These are phyloP conservation scores for Cladochytrium tenue DNA, from an alignment of 371 early-diverging fungal species.

Conservation along the genomic window DNA sequence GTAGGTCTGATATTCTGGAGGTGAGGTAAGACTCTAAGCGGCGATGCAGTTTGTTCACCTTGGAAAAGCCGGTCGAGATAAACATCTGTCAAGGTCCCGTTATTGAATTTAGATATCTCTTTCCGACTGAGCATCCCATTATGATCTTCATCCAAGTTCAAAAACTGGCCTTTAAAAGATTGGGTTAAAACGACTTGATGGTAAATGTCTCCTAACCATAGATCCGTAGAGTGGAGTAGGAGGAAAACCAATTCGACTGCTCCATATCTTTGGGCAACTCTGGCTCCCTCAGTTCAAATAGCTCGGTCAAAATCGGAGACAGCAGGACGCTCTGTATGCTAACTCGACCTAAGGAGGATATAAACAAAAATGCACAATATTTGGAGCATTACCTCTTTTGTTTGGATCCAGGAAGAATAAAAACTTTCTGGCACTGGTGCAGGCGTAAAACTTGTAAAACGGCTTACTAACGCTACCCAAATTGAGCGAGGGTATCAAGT, in stretches of 20 bases:
- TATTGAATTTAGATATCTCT: slow-evolving; percentile 42
- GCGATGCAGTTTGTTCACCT: slow-evolving; percentile 14
- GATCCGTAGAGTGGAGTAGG: slow-evolving; percentile 31
- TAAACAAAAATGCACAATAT: not conserved
- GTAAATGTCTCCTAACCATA: slow-evolving; percentile 30
- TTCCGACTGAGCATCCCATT: slow-evolving; percentile 48
- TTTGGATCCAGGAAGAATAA: slow-evolving; percentile 50
- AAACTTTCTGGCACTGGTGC: slow-evolving; percentile 49
- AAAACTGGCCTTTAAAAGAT: slow-evolving; percentile 36
- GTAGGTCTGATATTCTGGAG: slow-evolving; percentile 45
- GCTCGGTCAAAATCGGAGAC: slow-evolving; percentile 50
- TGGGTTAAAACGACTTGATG: not conserved
- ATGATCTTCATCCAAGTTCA: slow-evolving; percentile 44
- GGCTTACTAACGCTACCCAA: slow-evolving; percentile 28
- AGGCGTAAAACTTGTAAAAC: slow-evolving; percentile 47
- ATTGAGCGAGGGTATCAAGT: slow-evolving; percentile 47
- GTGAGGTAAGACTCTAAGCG: not conserved
- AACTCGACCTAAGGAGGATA: slow-evolving; percentile 30
- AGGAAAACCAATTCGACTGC: slow-evolving; percentile 50
- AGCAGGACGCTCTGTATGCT: slow-evolving; percentile 45
- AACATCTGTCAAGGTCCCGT: slow-evolving; percentile 35
- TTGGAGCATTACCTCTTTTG: slow-evolving; percentile 30
- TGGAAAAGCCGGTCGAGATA: slow-evolving; percentile 55
- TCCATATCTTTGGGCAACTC: slow-evolving; percentile 38
- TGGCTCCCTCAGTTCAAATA: slow-evolving; percentile 52